phyloP scores from a whole-genome alignment of 83 land plant genomes.

The Thuja plicata region DNA sequence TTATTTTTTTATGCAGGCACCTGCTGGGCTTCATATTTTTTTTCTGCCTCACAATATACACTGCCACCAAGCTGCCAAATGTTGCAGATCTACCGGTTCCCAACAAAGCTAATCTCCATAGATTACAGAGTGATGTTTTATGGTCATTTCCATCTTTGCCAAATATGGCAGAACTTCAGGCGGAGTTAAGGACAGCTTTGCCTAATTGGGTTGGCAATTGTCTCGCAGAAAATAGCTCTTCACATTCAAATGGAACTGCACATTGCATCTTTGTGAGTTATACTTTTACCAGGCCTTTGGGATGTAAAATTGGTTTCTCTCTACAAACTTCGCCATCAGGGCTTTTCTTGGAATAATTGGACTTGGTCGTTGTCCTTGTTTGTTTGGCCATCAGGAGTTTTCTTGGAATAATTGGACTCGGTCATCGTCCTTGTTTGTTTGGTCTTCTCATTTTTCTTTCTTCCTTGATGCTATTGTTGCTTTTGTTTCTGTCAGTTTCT shows the following conservation, averaged over 20 bases:
- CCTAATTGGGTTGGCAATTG: conserved; percentile 40
- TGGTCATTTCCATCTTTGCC: conserved; percentile 73
- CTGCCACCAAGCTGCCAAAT: conserved; percentile 59
- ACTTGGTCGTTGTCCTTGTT: background rate
- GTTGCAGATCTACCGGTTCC: conserved; percentile 63
- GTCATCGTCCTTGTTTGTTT: background rate
- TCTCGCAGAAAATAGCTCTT: conserved; percentile 40
- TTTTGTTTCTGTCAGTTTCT: background rate
- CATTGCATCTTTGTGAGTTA: conserved; percentile 52
- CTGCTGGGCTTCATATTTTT: conserved; percentile 88
- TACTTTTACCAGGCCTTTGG: background rate
- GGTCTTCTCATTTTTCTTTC: background rate
- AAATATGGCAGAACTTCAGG: conserved; percentile 57
- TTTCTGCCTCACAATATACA: conserved; percentile 76
- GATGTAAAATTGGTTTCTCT: background rate
- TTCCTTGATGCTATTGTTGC: background rate
- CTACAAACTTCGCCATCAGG: background rate
- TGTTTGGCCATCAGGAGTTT: background rate
- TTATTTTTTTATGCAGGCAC: conserved; percentile 56
- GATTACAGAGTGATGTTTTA: conserved; percentile 55
- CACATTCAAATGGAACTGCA: conserved; percentile 43
- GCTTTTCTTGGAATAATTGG: background rate
- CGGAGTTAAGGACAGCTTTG: conserved; percentile 46
- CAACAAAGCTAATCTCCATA: conserved; percentile 58
- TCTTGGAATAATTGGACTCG: background rate